Evolutionary conservation across 768 basidiomycete genomes (phyloP), one percentile per base, ranked within the genome.

Genomic region (Suillus cothurnatus): DNA sequence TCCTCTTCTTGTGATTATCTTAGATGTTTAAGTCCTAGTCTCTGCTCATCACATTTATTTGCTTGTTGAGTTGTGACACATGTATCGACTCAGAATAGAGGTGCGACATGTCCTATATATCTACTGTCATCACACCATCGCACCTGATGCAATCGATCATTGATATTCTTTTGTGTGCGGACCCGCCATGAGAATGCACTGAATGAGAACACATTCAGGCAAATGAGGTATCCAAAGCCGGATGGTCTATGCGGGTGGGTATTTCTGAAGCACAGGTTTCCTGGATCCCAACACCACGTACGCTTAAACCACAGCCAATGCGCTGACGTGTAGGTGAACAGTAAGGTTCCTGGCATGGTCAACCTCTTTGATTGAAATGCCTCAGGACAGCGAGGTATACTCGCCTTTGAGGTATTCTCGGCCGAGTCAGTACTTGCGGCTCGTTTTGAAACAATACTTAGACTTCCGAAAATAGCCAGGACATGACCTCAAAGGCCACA

Each of bases 101-200:
- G 93, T 60, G 88, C 90, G 23, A 91, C 86, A 70, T 94, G 93
- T 73, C 93, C 93, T 17, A 87, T 21, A 43, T 45, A 45, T 88
- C 92, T 17, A 88, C 83, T 31, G 80, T 83, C 23, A 92, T 91
- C 41, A 83, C 84, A 3, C 89, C 90, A 21, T 94, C 90, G 64
- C 86, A 93, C 38, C 84, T 86, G 3, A 76, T 95, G 17, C 90
- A 95, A 73, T 79, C 84, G 43, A 84, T 94, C 67, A 76, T 93
- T 62, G 91, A 94, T 70, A 76, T 88, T 9, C 77, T 94, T 31
- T 79, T 93, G 39, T 89, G 89, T n/a, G 78, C 81, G 47, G 88
- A 87, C 15, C 93, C 93, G 19, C 83, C 86, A 41, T 87, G 84
- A n/a, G n/a, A n/a, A n/a, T n/a, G n/a, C n/a, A n/a, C n/a, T n/a